Conservation (phyloP, 768 basidiomycete genomes). For the Tubosaeta sp. region DNA sequence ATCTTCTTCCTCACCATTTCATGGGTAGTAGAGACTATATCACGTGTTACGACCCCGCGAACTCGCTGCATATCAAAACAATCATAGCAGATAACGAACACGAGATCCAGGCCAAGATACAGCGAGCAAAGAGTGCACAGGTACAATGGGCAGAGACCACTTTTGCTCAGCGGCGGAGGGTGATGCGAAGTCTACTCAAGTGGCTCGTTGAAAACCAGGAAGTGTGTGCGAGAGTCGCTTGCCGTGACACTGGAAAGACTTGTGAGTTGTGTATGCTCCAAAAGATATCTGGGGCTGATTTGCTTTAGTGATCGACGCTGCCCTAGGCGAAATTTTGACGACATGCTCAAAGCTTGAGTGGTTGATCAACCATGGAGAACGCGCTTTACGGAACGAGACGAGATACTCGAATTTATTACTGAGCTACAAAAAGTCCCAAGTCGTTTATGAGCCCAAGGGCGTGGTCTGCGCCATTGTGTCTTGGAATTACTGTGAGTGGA, state of each 20-base stretch:
- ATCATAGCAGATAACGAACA: constrained; percentile 66
- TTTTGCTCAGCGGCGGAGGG: constrained; percentile 75
- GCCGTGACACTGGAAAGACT: constrained; percentile 95
- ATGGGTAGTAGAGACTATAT: constrained; percentile 61
- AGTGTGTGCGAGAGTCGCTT: constrained; percentile 78
- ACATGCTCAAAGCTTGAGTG: constrained; percentile 94
- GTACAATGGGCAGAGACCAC: constrained; percentile 67
- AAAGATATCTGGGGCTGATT: background rate
- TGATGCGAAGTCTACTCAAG: constrained; percentile 81
- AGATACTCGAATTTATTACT: constrained; percentile 65
- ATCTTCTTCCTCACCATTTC: constrained; percentile 48
- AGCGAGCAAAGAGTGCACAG: constrained; percentile 61
- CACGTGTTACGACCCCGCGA: constrained; percentile 91
- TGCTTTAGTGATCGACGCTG: constrained; percentile 80
- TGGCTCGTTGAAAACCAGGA: constrained; percentile 95
- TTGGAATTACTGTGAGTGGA: constrained; percentile 82
- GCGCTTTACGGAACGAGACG: constrained; percentile 65
- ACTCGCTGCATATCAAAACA: constrained; percentile 76
- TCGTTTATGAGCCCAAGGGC: constrained; percentile 88
- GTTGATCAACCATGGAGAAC: constrained; percentile 83
- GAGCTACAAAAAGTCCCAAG: constrained; percentile 70
- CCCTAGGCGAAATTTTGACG: constrained; percentile 91
- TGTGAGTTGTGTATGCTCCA: constrained; percentile 42
- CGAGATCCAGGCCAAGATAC: constrained; percentile 74
- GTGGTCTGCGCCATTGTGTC: constrained; percentile 91